phyloP scores from a whole-genome alignment of 257 asterid genomes.

The Misopates orontium region DNA sequence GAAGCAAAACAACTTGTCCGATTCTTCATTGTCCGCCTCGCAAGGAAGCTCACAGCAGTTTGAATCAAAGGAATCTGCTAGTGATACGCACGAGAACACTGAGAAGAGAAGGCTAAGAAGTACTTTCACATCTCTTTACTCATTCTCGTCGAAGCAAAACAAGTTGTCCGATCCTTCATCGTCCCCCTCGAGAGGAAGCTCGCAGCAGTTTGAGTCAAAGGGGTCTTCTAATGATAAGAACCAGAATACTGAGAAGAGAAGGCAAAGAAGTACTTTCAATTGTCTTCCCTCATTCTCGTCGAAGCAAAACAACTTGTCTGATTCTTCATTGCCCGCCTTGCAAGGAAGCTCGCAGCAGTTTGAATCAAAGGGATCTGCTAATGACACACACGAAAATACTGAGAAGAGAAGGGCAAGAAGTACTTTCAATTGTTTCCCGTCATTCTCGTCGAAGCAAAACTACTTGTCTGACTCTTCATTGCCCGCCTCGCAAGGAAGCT shows the following conservation, averaged over 20 bases:
- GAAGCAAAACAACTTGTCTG: constrained; percentile 74
- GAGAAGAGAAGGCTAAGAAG: too few species aligned
- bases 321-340: constrained; percentile 75
- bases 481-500: constrained; percentile 78
- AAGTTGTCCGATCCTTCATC: too few species aligned
- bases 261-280: constrained; percentile 67
- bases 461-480: constrained; percentile 70
- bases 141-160: too few species aligned
- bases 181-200: too few species aligned
- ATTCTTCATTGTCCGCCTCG: too few species aligned
- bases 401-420: constrained; percentile 76
- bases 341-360: constrained; percentile 71
- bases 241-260: constrained; percentile 58
- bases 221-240: constrained; percentile 44
- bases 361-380: constrained; percentile 64
- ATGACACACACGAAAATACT: constrained; percentile 44
- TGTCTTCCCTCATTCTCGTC: constrained; percentile 82
- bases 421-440: constrained; percentile 70
- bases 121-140: too few species aligned
- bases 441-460: constrained; percentile 82
- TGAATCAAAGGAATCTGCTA: constrained; percentile 30
- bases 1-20: too few species aligned
- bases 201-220: too few species aligned
- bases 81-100: too few species aligned
- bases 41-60: too few species aligned